phyloP scores from a whole-genome alignment of 1,284 basidiomycete species.

The Spongispora temasekensis region DNA sequence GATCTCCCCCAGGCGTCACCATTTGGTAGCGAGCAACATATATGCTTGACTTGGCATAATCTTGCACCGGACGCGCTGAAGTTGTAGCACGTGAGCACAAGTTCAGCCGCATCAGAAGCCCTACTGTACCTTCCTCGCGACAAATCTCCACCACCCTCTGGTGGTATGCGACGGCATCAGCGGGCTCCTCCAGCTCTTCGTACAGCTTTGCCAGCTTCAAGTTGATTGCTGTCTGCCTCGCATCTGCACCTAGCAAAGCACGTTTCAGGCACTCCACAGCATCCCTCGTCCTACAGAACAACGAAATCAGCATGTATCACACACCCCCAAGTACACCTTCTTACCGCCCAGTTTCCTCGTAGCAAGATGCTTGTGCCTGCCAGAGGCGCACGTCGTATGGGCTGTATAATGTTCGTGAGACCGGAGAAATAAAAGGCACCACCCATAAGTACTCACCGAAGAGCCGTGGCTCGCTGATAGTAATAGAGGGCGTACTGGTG shows the following conservation, averaged over 20 bases:
- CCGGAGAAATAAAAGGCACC: constrained; percentile 3
- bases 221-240: constrained; percentile 74
- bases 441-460: constrained; percentile 57
- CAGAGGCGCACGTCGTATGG: constrained; percentile 97
- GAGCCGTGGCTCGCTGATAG: constrained; percentile 93
- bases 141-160: constrained; percentile 76
- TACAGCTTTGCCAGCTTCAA: constrained; percentile 81
- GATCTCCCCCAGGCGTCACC: constrained; percentile 58
- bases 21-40: constrained; percentile 81
- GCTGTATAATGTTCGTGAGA: constrained; percentile 42
- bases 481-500: constrained; percentile 96
- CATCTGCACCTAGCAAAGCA: constrained; percentile 83
- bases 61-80: constrained; percentile 64
- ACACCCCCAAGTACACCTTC: constrained; percentile 19
- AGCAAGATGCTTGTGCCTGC: constrained; percentile 93
- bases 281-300: constrained; percentile 68
- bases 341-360: constrained; percentile 86
- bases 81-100: constrained; percentile 12
- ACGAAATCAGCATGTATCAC: constrained; percentile 6
- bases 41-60: constrained; percentile 79
- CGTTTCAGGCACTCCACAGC: constrained; percentile 89
- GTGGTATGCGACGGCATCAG: constrained; percentile 73
- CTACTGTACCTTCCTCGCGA: constrained; percentile 47
- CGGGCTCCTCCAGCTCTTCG: constrained; percentile 61
- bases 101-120: constrained; percentile 9